Base-by-base conservation (phyloP, 2,329 filamentous ascomycete genomes). In the Aspergillus phoenicis region DNA sequence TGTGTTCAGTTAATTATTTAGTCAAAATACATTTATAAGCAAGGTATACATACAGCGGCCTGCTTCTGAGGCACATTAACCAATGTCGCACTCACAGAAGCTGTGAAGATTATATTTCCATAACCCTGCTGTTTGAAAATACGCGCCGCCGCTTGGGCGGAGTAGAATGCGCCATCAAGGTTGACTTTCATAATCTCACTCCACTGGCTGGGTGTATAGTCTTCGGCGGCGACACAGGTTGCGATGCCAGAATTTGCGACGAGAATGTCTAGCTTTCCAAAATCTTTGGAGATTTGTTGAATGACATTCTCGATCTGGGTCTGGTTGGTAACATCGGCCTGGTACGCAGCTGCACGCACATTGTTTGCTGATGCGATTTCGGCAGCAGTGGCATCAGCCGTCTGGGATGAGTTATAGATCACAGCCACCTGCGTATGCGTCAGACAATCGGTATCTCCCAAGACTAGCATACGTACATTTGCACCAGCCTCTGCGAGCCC, bases 201-300 rank as follows among this genome's bases (percentile, higher is more conserved):
- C 72, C 73, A 81, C 59, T 78, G 70, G 10, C 73, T 70, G 5
- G 71, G 53, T 0, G 76, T 76, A 59, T 78, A 79, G 10, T 80
- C 72, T 7, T 76, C 73, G 8, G 73, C 76, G 0, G 77, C 66
- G 58, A 74, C 66, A 3, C 71, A 70, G 2, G 62, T 53, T 1
- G 52, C 51, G 17, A 66, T 60, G 2, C 81, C 80, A 0, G 80
- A 78, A 66, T 82, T 82, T 20, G 77, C 81, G 38, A 83, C 74
- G 33, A 82, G 71, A 54, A 83, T 77, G 55, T 81, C 76, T 8
- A 83, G 72, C 33, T 73, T 73, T 13, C 78, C 79, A 66, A 81
- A 81, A 41, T 79, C 77, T 20, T 20, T 20, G 20, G 20, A 20
- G 2, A 20, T 20, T 20, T 20, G 20, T 20, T 20, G 20, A 20